These are phyloP conservation scores for Gastrodia elata DNA, from an alignment of 106 monocot genomes.

Conservation along the genomic window DNA sequence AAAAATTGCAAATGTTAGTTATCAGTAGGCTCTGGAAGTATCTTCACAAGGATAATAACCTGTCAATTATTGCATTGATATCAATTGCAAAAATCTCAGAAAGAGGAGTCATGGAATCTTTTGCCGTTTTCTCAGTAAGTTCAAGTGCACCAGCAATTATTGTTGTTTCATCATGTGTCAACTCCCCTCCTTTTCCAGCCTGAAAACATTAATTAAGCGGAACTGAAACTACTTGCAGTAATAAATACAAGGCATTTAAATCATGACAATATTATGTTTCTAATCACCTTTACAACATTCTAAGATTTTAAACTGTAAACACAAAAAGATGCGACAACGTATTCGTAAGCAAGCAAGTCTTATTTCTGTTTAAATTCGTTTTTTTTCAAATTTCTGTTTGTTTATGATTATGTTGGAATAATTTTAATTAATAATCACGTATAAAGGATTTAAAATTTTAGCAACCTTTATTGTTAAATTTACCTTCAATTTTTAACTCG, in stretches of 20 bases:
- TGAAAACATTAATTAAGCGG: slow-evolving; percentile 10
- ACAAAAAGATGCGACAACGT: neutral
- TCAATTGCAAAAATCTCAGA: slow-evolving; percentile 79
- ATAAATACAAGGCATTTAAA: neutral
- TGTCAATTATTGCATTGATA: slow-evolving; percentile 81
- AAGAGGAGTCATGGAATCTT: slow-evolving; percentile 91
- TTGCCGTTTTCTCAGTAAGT: slow-evolving; percentile 65
- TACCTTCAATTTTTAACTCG: no score
- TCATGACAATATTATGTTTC: neutral
- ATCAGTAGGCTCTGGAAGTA: neutral
- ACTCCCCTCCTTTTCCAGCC: slow-evolving; percentile 99
- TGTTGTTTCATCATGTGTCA: slow-evolving; percentile 98
- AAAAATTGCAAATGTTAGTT: neutral
- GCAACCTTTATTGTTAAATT: no score
- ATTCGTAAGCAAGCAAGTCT: no score
- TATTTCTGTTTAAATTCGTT: no score
- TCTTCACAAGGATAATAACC: slow-evolving; percentile 21
- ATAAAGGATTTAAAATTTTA: no score
- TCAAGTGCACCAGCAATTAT: slow-evolving; percentile 98
- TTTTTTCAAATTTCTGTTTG: no score
- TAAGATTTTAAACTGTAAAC: neutral
- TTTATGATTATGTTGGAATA: no score
- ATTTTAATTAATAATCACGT: no score
- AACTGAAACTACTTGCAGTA: neutral
- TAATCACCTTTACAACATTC: neutral